Base-by-base conservation (phyloP, 305 asterid species). In the Solanum aculeatissimum region DNA sequence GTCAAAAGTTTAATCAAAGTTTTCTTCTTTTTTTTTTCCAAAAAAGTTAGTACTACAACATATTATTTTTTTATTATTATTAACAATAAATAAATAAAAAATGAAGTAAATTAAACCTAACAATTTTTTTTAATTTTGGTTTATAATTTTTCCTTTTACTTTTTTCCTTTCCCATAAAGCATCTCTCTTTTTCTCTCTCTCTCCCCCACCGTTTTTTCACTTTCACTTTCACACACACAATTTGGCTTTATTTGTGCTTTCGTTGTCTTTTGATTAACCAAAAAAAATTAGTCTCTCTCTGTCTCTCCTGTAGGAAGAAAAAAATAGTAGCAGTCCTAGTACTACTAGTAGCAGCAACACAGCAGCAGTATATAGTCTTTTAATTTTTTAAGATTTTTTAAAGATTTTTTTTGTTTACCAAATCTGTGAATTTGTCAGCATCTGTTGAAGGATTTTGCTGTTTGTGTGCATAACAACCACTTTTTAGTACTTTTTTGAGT, bases 131-230 rank as follows among this genome's bases (percentile, higher is more conserved):
- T 29, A n/a, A n/a, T n/a, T 72, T 42, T 45, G 4, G 27, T 15
- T 16, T 29, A 15, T 18, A 66, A 27, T 66, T 70, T 70, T 70
- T 68, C 53, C 78, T 70, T 70, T 70, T 9, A 40, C 83, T 78
- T 78, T 78, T 78, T 32, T 53, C 68, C 83, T 78, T 78, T 78
- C 83, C 68, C 83, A 53, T 78, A 78, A 78, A 78, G 83, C 83
- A 78, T 51, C 65, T 11, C 19, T n/a, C 83, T 78, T 32, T 53
- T 51, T 75, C 25, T 43, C 21, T 47, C 60, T 49, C 57, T 49
- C 80, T 16, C 43, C 60, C 82, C 32, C 83, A 78, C 83, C 68
- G 49, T 35, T 29, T 78, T 53, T 77, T 77, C 82, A 77, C 83
- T 78, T 53, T 53, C 83, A 78, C 66, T 53, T 78, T 78, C 83